Percentiles rank a stretch among this genome's conserved stretches.
phyloP scores from a whole-genome alignment of 225 moss, liverwort and hornwort species.

The Lunularia cruciata region DNA sequence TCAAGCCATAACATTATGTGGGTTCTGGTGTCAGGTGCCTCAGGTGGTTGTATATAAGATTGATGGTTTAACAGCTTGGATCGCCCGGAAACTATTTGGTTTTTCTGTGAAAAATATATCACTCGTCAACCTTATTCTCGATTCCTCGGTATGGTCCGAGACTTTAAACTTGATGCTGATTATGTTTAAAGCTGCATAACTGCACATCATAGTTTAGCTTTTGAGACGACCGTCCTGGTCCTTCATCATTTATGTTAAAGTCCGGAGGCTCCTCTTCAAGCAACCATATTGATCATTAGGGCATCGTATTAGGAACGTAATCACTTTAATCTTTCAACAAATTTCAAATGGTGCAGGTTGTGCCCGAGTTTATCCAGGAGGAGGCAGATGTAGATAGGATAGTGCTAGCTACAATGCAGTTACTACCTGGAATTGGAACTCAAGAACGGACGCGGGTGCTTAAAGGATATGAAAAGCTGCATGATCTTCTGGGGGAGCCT shows the following conservation, averaged over 20 bases:
- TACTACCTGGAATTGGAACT: conserved; percentile 41
- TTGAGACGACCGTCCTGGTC: too few relatives aligned
- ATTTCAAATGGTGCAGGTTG: conserved; percentile 47
- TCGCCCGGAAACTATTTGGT: conserved; percentile 57
- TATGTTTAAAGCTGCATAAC: too few relatives aligned
- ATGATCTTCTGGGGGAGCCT: conserved; percentile 54
- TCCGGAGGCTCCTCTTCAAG: too few relatives aligned
- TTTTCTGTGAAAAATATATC: conserved; percentile 73
- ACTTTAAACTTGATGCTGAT: neutral
- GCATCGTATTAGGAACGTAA: too few relatives aligned
- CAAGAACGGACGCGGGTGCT: conserved; percentile 34
- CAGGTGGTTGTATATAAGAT: conserved; percentile 93
- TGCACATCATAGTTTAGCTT: too few relatives aligned
- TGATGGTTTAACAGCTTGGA: conserved; percentile 72
- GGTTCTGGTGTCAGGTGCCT: conserved; percentile 52
- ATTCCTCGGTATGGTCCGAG: conserved; percentile 49
- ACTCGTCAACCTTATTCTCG: conserved; percentile 72
- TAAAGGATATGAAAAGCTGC: conserved; percentile 50
- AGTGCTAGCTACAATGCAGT: conserved; percentile 56
- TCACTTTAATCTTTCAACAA: too few relatives aligned
- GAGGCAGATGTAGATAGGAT: conserved; percentile 57
- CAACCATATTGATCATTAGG: too few relatives aligned
- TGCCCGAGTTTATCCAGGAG: conserved; percentile 86
- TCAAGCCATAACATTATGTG: too few relatives aligned
- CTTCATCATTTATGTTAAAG: too few relatives aligned